Evolutionary conservation across 108 stramenopile species (phyloP).

Genomic region (Stephanodiscus minutulus): DNA sequence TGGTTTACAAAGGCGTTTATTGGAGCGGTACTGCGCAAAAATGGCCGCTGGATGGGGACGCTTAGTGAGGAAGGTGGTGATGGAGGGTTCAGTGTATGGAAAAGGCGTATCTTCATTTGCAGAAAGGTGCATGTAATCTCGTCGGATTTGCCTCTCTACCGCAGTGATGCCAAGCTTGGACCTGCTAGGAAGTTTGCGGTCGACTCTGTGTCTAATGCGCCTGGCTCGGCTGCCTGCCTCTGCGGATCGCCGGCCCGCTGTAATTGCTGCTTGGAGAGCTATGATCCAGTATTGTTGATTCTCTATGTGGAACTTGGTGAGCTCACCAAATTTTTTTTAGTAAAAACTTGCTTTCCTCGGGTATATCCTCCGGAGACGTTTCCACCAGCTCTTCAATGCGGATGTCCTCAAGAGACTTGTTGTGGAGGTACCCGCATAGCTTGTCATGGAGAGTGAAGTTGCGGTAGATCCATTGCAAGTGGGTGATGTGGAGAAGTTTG

Average conservation of each 20-base stretch:
- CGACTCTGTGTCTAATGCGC: neutral
- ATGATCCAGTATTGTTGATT: too few relatives aligned
- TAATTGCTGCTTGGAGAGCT: neutral
- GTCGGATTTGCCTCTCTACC: neutral
- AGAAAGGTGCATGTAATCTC: too few relatives aligned
- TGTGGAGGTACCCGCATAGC: neutral
- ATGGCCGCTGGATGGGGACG: neutral
- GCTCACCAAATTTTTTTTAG: too few relatives aligned
- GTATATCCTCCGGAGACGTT: neutral
- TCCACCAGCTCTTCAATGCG: neutral
- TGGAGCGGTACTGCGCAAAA: too few relatives aligned
- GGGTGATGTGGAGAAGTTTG: too few relatives aligned
- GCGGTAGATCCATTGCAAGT: neutral
- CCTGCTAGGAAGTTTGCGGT: neutral
- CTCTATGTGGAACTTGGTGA: too few relatives aligned
- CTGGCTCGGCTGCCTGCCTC: neutral
- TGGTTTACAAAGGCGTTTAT: too few relatives aligned
- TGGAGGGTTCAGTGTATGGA: too few relatives aligned
- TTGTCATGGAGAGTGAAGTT: neutral
- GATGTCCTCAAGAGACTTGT: neutral
- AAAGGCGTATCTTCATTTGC: too few relatives aligned
- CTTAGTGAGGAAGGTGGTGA: neutral
- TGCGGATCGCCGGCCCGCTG: neutral
- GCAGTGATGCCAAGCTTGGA: neutral
- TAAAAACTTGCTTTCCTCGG: too few relatives aligned